These are phyloP conservation scores for Aspergillus persii DNA, from an alignment of 2,329 filamentous ascomycete species.

Conservation along the genomic window DNA sequence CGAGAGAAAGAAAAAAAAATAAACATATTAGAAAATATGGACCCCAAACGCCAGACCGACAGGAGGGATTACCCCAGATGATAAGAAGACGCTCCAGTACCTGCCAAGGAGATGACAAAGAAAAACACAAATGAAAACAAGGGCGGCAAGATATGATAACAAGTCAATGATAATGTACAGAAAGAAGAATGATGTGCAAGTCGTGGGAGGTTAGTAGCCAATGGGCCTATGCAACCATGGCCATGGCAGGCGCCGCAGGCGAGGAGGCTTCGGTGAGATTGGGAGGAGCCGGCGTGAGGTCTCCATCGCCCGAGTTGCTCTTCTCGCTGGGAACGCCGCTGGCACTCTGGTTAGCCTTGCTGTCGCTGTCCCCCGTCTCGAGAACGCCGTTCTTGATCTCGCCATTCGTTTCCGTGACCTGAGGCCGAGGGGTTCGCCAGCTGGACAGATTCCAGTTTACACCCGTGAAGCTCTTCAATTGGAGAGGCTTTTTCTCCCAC, in stretches of 20 bases:
- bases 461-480: constrained; percentile 89
- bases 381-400: constrained; percentile 57
- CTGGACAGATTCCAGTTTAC: constrained; percentile 76
- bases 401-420: constrained; percentile 56
- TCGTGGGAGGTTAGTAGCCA: neutral
- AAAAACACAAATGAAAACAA: neutral
- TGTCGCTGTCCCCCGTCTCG: constrained; percentile 55
- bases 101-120: neutral
- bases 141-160: neutral
- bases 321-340: constrained; percentile 60
- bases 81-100: neutral
- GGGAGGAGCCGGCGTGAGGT: constrained; percentile 45
- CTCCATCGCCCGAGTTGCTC: constrained; percentile 54
- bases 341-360: constrained; percentile 54
- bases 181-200: constrained; percentile 10
- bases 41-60: constrained; percentile 10
- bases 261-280: constrained; percentile 54
- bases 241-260: constrained; percentile 44
- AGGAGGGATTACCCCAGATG: neutral
- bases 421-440: constrained; percentile 63
- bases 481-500: constrained; percentile 81
- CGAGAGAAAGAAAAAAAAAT: neutral
- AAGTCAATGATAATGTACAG: constrained; percentile 25
- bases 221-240: constrained; percentile 35
- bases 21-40: neutral